A percentile compares a stretch with the other conserved stretches of the same genome.
Conservation (phyloP, 2,329 filamentous ascomycete species). For the Alternaria solani region DNA sequence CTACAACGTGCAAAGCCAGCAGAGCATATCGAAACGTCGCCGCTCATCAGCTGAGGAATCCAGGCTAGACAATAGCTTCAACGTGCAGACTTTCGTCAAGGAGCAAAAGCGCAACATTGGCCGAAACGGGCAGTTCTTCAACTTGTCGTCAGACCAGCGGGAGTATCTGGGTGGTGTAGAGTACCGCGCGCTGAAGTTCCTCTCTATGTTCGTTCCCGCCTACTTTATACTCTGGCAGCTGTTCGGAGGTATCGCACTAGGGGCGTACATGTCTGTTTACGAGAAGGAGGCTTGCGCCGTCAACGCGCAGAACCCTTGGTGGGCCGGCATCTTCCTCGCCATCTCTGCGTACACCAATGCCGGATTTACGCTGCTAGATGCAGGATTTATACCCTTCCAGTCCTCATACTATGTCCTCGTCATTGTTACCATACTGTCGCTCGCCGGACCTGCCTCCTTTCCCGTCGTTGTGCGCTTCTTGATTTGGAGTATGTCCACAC, state of each 20-base stretch:
- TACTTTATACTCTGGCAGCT: constrained; percentile 34
- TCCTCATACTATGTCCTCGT: constrained; percentile 29
- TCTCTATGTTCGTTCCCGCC: constrained; percentile 25
- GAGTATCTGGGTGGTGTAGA: constrained; percentile 33
- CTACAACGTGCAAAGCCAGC: constrained; percentile 27
- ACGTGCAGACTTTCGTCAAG: constrained; percentile 31
- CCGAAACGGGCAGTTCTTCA: constrained; percentile 31
- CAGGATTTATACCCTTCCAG: constrained; percentile 32
- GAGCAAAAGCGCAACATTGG: constrained; percentile 35
- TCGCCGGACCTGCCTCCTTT: constrained; percentile 29
- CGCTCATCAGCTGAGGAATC: constrained; percentile 28
- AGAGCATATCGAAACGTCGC: constrained; percentile 25
- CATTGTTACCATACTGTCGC: constrained; percentile 29
- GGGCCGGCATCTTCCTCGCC: constrained; percentile 23
- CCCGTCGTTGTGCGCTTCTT: constrained; percentile 29
- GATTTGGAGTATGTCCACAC: constrained; percentile 30
- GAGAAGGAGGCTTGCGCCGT: constrained; percentile 29
- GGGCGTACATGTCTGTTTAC: constrained; percentile 29
- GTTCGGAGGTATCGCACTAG: constrained; percentile 30
- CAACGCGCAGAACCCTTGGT: constrained; percentile 31
- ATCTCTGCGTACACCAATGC: constrained; percentile 32
- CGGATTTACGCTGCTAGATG: constrained; percentile 30
- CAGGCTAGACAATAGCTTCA: constrained; percentile 24
- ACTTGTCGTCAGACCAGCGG: constrained; percentile 30
- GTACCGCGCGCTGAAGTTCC: constrained; percentile 33